Conservation (phyloP, 306 rosid species). For the Astragalus membranaceus region DNA sequence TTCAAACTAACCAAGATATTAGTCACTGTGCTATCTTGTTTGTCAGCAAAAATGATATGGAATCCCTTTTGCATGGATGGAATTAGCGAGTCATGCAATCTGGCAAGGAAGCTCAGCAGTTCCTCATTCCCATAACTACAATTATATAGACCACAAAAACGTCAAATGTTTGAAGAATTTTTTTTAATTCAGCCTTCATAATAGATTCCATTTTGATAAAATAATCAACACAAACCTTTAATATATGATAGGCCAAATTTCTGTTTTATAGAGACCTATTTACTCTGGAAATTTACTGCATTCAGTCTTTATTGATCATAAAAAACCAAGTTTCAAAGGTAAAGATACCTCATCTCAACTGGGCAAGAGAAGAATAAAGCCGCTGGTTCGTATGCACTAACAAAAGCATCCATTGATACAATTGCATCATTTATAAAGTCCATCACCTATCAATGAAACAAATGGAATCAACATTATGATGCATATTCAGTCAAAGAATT, state of each 20-base stretch:
- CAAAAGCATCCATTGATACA: slow-evolving; percentile 73
- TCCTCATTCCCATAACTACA: slow-evolving; percentile 79
- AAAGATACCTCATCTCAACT: slow-evolving; percentile 65
- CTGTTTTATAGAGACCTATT: not conserved
- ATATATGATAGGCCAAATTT: not conserved
- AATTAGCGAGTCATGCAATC: slow-evolving; percentile 81
- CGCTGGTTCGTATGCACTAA: slow-evolving; percentile 58
- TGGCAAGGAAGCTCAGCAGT: slow-evolving; percentile 68
- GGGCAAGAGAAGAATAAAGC: slow-evolving; percentile 74
- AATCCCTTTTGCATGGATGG: slow-evolving; percentile 57
- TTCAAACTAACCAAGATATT: slow-evolving; percentile 57
- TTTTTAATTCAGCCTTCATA: not conserved
- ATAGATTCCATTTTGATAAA: not conserved
- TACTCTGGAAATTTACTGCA: not conserved
- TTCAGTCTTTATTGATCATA: not conserved
- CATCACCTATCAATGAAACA: slow-evolving; percentile 58
- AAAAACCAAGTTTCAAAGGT: not conserved
- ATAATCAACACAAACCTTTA: not conserved
- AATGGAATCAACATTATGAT: slow-evolving; percentile 7
- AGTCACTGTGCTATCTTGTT: slow-evolving; percentile 42
- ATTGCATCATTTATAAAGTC: slow-evolving; percentile 90
- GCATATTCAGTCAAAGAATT: slow-evolving; percentile 12
- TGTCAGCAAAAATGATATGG: slow-evolving; percentile 26
- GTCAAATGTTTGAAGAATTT: not conserved
- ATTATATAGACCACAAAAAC: slow-evolving; percentile 13